Conservation (phyloP, 2,329 filamentous ascomycete species). For the Xylaria multiplex region DNA sequence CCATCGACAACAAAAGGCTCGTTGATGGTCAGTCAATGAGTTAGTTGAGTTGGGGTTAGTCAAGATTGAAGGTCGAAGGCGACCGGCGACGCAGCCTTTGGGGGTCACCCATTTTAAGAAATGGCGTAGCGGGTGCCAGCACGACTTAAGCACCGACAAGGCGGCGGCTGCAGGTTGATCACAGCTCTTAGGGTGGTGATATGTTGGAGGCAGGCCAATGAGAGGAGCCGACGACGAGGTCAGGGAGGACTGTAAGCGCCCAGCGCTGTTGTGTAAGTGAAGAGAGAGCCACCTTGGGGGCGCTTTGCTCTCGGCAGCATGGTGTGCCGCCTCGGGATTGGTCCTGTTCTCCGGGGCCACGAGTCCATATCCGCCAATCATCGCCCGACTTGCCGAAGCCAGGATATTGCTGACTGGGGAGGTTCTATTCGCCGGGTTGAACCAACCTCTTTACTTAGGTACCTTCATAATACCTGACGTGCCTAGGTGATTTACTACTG, state of each 20-base stretch:
- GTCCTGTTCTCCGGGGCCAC: constrained; percentile 24
- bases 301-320: constrained; percentile 42
- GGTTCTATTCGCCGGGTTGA: constrained; percentile 11
- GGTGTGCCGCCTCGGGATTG: constrained; percentile 43
- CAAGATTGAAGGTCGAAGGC: constrained; percentile 28
- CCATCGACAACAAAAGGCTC: constrained; percentile 13
- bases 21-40: constrained; percentile 2
- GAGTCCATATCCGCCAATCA: constrained; percentile 34
- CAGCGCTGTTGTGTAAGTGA: constrained; percentile 38
- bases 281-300: constrained; percentile 32
- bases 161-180: constrained; percentile 48
- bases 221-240: constrained; percentile 38
- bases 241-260: constrained; percentile 46
- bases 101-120: constrained; percentile 41
- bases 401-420: constrained; percentile 7
- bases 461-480: no score
- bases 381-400: background rate
- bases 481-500: no score
- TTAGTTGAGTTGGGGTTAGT: constrained; percentile 14
- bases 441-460: constrained; percentile 9
- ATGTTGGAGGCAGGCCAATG: constrained; percentile 44
- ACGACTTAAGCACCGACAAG: constrained; percentile 34
- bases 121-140: constrained; percentile 35
- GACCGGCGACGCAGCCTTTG: constrained; percentile 26
- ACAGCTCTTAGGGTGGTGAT: constrained; percentile 47